These are phyloP conservation scores for Suaeda aralocaspica DNA, from an alignment of 148 eudicot genomes.

Conservation along the genomic window DNA sequence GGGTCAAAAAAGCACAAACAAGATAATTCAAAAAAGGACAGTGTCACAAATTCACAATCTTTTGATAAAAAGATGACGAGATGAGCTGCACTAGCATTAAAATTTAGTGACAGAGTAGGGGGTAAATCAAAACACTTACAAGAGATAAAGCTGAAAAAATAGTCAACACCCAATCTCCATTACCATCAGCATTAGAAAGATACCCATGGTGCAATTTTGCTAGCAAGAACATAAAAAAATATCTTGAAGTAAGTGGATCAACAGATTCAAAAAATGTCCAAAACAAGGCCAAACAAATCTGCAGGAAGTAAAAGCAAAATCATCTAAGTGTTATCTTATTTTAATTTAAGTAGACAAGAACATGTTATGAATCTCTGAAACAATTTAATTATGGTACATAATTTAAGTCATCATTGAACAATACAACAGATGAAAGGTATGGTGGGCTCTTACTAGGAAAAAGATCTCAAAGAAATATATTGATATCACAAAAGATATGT, in stretches of 20 bases:
- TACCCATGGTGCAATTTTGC: constrained; percentile 91
- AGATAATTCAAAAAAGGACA: background rate
- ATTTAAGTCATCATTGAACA: too few species aligned
- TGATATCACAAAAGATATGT: too few species aligned
- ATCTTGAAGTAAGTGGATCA: constrained; percentile 3
- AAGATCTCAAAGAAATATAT: too few species aligned
- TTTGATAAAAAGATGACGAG: too few species aligned
- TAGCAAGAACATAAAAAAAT: constrained; percentile 28
- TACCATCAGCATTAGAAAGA: constrained; percentile 92
- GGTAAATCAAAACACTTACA: constrained; percentile 41
- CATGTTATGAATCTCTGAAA: too few species aligned
- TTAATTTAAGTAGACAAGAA: too few species aligned
- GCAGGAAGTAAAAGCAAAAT: background rate
- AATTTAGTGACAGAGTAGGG: background rate
- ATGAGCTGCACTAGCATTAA: background rate
- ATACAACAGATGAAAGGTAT: too few species aligned
- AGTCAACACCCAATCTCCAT: constrained; percentile 98
- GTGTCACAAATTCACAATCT: background rate
- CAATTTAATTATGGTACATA: too few species aligned
- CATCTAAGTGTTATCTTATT: background rate
- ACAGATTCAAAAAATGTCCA: background rate
- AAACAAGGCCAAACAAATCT: background rate
- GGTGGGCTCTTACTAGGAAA: too few species aligned
- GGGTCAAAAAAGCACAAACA: background rate
- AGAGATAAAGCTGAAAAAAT: constrained; percentile 84